phyloP scores from a whole-genome alignment of 2,329 filamentous ascomycete species.

The Exserohilum rostratum region DNA sequence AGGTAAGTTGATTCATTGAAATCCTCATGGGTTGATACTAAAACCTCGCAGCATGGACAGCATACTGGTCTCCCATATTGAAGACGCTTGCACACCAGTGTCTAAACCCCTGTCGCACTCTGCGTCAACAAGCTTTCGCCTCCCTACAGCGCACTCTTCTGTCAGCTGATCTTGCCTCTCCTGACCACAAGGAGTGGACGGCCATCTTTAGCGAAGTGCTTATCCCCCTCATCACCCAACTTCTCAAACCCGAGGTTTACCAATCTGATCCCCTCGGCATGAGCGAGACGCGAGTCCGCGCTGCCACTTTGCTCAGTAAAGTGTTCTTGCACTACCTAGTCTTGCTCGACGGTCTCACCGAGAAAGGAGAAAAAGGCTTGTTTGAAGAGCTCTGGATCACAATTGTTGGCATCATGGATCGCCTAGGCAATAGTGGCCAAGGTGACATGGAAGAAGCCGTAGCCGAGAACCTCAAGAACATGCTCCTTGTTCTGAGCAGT shows the following conservation, averaged over 20 bases:
- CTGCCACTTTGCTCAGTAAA: constrained; percentile 88
- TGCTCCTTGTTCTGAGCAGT: constrained; percentile 91
- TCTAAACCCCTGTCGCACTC: constrained; percentile 91
- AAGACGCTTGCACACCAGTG: constrained; percentile 87
- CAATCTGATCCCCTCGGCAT: constrained; percentile 89
- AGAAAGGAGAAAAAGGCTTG: constrained; percentile 66
- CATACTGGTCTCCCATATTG: constrained; percentile 97
- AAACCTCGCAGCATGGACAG: constrained; percentile 76
- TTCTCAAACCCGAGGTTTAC: constrained; percentile 94
- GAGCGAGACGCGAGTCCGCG: constrained; percentile 92
- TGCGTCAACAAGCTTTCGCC: constrained; percentile 85
- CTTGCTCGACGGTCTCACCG: constrained; percentile 74
- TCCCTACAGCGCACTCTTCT: constrained; percentile 85
- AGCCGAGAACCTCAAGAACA: constrained; percentile 93
- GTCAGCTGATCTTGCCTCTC: constrained; percentile 81
- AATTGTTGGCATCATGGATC: constrained; percentile 93
- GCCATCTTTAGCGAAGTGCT: constrained; percentile 93
- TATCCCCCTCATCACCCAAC: constrained; percentile 84
- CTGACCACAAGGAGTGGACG: constrained; percentile 88
- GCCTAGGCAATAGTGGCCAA: constrained; percentile 93
- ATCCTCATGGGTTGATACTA: neutral
- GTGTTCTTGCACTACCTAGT: constrained; percentile 95
- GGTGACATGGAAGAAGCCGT: constrained; percentile 93
- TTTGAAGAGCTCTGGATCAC: constrained; percentile 82
- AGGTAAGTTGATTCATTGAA: constrained; percentile 57